Evolutionary conservation across 306 rosid species (phyloP).

Genomic region (Inga laurina): DNA sequence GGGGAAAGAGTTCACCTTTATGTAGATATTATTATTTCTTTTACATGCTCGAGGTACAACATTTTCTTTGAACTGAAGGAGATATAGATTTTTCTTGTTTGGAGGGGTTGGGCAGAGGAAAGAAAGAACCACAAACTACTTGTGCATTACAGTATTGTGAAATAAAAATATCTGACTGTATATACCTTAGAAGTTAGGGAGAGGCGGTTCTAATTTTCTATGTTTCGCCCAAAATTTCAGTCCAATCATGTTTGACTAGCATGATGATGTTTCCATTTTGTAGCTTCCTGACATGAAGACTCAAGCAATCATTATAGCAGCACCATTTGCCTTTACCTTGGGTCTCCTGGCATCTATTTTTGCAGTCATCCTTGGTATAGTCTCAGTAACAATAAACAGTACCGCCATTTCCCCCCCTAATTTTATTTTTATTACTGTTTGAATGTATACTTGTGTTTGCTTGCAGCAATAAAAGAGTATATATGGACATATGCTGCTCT

Average conservation of each 20-base stretch:
- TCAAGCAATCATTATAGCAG: conserved; percentile 75
- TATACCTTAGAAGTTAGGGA: not conserved
- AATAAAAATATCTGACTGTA: not conserved
- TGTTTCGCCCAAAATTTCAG: not conserved
- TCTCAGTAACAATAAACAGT: conserved; percentile 17
- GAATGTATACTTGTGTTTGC: conserved; percentile 11
- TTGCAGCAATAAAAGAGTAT: conserved; percentile 90
- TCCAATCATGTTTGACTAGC: conserved; percentile 9
- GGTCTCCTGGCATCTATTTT: conserved; percentile 81
- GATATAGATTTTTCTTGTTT: no score
- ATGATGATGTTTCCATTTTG: conserved; percentile 25
- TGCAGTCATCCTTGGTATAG: conserved; percentile 77
- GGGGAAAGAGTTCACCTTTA: not conserved
- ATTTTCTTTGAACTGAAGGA: not conserved
- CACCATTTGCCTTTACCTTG: conserved; percentile 86
- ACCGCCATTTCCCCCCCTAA: not conserved
- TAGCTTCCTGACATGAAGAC: conserved; percentile 87
- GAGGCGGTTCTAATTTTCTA: not conserved
- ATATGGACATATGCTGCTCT: conserved; percentile 98
- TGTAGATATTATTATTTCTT: not conserved
- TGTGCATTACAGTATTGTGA: not conserved
- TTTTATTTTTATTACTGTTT: conserved; percentile 9
- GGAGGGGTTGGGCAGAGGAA: not conserved
- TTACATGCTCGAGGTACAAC: not conserved
- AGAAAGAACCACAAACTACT: not conserved